Evolutionary conservation across 2,329 filamentous ascomycete species (phyloP).

Genomic region (Neodidymelliopsis sp.): DNA sequence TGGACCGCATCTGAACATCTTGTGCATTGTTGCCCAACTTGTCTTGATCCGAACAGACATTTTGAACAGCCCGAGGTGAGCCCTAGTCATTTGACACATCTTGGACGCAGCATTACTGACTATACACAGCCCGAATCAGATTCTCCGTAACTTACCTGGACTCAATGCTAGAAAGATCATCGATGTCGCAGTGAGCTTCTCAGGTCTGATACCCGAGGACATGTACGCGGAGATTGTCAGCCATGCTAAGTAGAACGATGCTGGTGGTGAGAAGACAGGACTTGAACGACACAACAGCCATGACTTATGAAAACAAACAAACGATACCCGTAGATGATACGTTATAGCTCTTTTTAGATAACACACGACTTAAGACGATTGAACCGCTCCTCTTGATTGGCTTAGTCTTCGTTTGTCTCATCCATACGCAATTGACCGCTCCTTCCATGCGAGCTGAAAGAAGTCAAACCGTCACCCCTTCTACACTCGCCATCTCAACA

Average conservation of each 20-base stretch:
- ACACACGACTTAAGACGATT: too few species aligned
- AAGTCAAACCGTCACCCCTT: too few species aligned
- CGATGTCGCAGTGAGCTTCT: constrained; percentile 81
- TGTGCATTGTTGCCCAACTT: constrained; percentile 95
- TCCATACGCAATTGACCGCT: too few species aligned
- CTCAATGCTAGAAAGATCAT: constrained; percentile 86
- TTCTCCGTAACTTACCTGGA: constrained; percentile 85
- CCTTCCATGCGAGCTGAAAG: too few species aligned
- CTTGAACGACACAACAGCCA: background rate
- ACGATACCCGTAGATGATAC: constrained; percentile 19
- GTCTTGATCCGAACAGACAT: constrained; percentile 87
- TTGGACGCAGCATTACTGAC: background rate
- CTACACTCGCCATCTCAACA: too few species aligned
- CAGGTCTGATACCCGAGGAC: constrained; percentile 88
- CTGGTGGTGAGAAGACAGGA: background rate
- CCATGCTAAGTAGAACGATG: constrained; percentile 72
- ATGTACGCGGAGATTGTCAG: constrained; percentile 88
- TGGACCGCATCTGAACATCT: constrained; percentile 89
- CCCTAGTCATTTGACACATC: background rate
- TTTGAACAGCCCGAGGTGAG: constrained; percentile 81
- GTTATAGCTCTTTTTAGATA: too few species aligned
- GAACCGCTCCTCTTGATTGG: too few species aligned
- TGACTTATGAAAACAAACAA: constrained; percentile 13
- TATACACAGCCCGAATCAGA: constrained; percentile 80
- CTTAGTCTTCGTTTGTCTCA: too few species aligned